phyloP scores from a whole-genome alignment of 257 asterid genomes.

The Ilex asprella region DNA sequence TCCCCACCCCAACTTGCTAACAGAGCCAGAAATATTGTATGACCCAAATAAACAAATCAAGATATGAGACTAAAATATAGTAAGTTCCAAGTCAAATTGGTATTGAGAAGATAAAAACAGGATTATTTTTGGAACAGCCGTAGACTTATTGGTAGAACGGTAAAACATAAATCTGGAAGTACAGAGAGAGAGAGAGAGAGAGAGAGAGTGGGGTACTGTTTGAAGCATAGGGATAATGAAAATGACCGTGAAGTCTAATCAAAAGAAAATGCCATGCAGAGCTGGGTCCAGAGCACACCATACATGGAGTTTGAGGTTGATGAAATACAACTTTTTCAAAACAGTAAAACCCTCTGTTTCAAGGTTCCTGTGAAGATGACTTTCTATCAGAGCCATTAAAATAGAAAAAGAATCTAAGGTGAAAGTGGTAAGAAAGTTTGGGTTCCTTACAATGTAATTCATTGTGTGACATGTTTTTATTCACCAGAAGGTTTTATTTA shows the following conservation, averaged over 20 bases:
- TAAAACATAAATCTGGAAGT: neutral
- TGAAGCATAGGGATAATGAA: neutral
- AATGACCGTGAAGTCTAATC: no score
- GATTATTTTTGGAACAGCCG: conserved; percentile 7
- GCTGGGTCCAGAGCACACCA: conserved; percentile 14
- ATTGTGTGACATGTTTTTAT: no score
- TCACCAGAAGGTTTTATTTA: no score
- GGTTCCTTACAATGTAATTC: no score
- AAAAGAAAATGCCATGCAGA: neutral
- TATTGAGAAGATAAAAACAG: conserved; percentile 3
- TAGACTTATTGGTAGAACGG: conserved; percentile 16
- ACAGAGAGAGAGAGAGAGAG: neutral
- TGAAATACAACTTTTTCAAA: neutral
- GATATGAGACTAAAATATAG: neutral
- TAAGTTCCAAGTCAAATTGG: conserved; percentile 14
- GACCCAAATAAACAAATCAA: conserved; percentile 9
- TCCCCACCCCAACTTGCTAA: conserved; percentile 13
- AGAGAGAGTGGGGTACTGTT: neutral
- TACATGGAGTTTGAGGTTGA: conserved; percentile 8
- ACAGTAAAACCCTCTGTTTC: neutral
- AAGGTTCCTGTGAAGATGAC: neutral
- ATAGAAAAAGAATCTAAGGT: neutral
- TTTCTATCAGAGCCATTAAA: neutral
- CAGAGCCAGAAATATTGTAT: conserved; percentile 12
- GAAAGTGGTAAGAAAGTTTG: no score